Evolutionary conservation across 352 stramenopile genomes (phyloP).

Genomic region (Phytopythium ostracodes): DNA sequence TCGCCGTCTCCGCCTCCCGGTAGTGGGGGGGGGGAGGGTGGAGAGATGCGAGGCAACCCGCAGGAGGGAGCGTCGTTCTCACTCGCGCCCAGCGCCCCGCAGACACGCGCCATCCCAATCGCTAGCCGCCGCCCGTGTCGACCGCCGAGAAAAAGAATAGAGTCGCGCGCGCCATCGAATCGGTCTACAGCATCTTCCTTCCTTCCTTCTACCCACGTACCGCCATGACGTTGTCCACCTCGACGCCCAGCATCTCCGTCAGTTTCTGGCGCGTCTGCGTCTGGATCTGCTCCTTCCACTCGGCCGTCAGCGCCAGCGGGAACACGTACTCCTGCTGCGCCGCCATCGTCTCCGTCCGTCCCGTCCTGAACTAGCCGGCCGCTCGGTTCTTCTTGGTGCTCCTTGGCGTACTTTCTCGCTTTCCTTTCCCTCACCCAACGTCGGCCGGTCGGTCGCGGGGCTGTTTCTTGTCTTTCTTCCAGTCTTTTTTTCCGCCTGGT

Average conservation of each 20-base stretch:
- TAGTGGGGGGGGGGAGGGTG: too few relatives aligned
- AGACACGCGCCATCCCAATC: neutral
- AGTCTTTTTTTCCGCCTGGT: neutral
- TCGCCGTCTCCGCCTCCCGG: neutral
- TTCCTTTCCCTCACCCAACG: neutral
- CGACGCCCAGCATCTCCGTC: conserved; percentile 74
- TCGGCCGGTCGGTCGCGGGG: neutral
- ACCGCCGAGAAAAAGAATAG: neutral
- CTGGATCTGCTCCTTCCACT: conserved; percentile 58
- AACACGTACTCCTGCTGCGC: conserved; percentile 47
- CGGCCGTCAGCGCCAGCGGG: conserved; percentile 44
- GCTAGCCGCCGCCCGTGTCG: neutral
- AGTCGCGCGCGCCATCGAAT: too few relatives aligned
- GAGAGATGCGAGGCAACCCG: neutral
- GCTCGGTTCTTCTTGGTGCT: too few relatives aligned
- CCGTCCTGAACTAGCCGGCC: too few relatives aligned
- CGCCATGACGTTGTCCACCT: conserved; percentile 85
- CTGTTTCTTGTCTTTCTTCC: neutral
- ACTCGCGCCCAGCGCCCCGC: neutral
- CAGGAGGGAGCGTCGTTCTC: neutral
- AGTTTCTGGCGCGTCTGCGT: conserved; percentile 46
- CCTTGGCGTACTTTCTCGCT: neutral
- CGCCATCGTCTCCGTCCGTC: conserved; percentile 10
- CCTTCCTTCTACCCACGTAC: conserved; percentile 50
- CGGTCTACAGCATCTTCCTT: too few relatives aligned